phyloP scores from a whole-genome alignment of 306 rosid species.

The Cucurbita moschata region DNA sequence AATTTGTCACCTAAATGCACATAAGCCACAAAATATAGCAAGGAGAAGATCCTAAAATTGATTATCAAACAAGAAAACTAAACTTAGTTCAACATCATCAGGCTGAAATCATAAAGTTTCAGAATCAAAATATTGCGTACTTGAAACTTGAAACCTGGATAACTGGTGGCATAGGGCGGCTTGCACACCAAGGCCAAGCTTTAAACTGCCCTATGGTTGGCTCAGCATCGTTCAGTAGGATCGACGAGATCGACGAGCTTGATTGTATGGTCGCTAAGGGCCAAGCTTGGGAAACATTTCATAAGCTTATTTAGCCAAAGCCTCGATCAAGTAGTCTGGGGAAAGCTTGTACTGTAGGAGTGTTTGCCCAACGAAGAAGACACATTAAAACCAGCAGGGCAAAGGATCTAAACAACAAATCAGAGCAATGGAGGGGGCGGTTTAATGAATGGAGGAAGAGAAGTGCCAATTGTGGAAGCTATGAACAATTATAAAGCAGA shows the following conservation, averaged over 20 bases:
- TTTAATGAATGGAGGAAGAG: background rate
- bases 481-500: background rate
- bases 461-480: background rate
- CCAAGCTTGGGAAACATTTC: background rate
- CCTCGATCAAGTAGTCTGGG: background rate
- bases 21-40: too few relatives aligned
- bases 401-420: background rate
- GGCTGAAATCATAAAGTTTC: background rate
- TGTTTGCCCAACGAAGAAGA: background rate
- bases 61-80: background rate
- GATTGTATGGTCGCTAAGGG: background rate
- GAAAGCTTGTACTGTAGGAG: background rate
- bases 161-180: background rate
- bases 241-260: background rate
- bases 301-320: background rate
- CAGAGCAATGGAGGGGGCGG: background rate
- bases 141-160: background rate
- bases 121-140: background rate
- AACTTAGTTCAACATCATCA: background rate
- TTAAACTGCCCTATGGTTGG: background rate
- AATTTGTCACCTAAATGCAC: background rate
- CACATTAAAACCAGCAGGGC: background rate
- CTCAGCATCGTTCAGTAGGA: background rate
- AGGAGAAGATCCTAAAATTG: background rate
- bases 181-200: background rate